Evolutionary conservation across 257 asterid species (phyloP), one percentile per base, ranked within the genome.

Genomic region (Solanum neorickii): DNA sequence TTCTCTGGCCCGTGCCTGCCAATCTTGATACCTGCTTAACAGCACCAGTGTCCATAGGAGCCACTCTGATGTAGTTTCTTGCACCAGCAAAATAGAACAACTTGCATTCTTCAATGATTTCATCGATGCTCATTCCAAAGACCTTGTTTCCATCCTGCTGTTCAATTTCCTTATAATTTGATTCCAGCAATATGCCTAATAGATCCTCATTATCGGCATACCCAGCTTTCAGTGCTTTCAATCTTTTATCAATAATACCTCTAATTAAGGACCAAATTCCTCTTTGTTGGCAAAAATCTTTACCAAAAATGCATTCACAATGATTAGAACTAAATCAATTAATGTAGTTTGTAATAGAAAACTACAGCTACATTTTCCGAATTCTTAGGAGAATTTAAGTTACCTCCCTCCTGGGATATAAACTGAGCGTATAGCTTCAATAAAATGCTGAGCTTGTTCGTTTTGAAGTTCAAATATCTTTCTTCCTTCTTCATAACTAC

Each of bases 1-100:
- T 70, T 89, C 89, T 56, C 92, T 85, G 15, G 92, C 92, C 14
- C 83, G 33, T 1, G 29, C 69, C 85, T 92, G 94, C 94, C 94
- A 94, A 88, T 75, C 83, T 41, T 75, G 59, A 12, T 75, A 23
- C 59, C 35, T 75, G 83, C 83, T 75, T 25, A 94, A 82, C 8
- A 92, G 76, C 87, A 94, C 82, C 90, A 94, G 15, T 7, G 96
- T 88, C 98, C 98, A 94, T 1, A 91, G 87, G 37, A 94, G 92
- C 86, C 92, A 86, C 23, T 73, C 68, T 0, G 96, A 91, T 7
- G 95, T 94, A 18, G 94, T 94, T 65, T 94, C 97, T 73, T 73
- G 92, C 92, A 1, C 95, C 94, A 15, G 92, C 93, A 78, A 91
- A 91, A 83, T 92, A 91, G 86, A 93, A 92, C 31, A 93, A 82